phyloP scores from a whole-genome alignment of 768 basidiomycete genomes.

The Leucosporidium yakuticum region DNA sequence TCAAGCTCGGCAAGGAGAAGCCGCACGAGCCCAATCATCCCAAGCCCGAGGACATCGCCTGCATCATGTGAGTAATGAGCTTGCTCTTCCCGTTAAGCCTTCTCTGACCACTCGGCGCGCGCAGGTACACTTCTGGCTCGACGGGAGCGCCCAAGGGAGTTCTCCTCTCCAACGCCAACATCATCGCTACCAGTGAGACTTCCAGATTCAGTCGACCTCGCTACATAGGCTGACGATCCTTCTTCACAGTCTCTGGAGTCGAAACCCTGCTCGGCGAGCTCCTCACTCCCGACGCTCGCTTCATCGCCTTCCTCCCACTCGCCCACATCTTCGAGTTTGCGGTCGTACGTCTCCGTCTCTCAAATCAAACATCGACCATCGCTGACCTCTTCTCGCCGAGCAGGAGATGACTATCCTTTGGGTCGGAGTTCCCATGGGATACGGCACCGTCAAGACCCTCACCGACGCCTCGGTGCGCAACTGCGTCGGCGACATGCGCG shows the following conservation, averaged over 20 bases:
- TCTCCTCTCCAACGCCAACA: slow-evolving; percentile 75
- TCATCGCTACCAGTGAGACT: slow-evolving; percentile 58
- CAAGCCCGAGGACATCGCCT: slow-evolving; percentile 52
- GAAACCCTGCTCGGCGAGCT: slow-evolving; percentile 59
- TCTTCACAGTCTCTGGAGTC: slow-evolving; percentile 61
- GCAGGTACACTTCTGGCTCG: slow-evolving; percentile 62
- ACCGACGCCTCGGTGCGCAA: slow-evolving; percentile 61
- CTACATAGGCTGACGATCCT: not conserved
- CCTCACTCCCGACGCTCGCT: slow-evolving; percentile 53
- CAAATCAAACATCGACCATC: not conserved
- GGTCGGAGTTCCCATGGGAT: slow-evolving; percentile 58
- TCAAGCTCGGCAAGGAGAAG: slow-evolving; percentile 58
- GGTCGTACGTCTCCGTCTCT: slow-evolving; percentile 59
- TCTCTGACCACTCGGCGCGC: too few relatives aligned
- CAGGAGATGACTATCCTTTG: slow-evolving; percentile 28
- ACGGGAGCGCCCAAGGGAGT: slow-evolving; percentile 96
- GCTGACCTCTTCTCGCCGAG: not conserved
- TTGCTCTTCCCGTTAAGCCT: too few relatives aligned
- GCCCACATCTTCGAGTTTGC: slow-evolving; percentile 88
- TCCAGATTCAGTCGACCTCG: not conserved
- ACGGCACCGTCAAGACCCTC: slow-evolving; percentile 89
- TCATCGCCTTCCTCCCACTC: slow-evolving; percentile 61
- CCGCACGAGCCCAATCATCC: slow-evolving; percentile 54
- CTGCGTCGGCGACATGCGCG: slow-evolving; percentile 75
- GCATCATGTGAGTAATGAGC: slow-evolving; percentile 53